Evolutionary conservation across 2,329 filamentous ascomycete genomes (phyloP).

Genomic region (Balansia obtecta): DNA sequence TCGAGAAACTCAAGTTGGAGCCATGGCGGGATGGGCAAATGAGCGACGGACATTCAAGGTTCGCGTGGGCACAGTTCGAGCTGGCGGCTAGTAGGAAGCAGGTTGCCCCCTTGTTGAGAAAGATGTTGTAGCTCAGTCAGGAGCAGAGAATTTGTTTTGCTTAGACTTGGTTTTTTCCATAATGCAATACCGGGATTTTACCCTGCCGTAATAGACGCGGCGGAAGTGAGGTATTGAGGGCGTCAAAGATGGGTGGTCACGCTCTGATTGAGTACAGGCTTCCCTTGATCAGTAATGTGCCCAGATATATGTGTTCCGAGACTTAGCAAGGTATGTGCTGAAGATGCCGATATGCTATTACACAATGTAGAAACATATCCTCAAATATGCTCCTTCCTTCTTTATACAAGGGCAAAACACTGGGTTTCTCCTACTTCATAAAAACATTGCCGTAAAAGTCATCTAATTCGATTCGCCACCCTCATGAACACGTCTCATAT

Average conservation of each 20-base stretch:
- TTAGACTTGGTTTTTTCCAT: neutral
- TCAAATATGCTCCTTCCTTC: neutral
- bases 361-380: too few relatives aligned
- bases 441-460: neutral
- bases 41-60: constrained; percentile 36
- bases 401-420: neutral
- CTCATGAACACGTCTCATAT: constrained; percentile 6
- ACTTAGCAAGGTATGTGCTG: too few relatives aligned
- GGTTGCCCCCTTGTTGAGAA: constrained; percentile 52
- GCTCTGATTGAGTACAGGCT: too few relatives aligned
- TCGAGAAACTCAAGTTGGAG: constrained; percentile 41
- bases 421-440: neutral
- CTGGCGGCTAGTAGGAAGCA: constrained; percentile 54
- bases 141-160: neutral
- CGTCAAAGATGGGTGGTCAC: too few relatives aligned
- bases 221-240: too few relatives aligned
- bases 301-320: too few relatives aligned
- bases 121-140: constrained; percentile 30
- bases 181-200: too few relatives aligned
- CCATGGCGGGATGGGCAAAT: constrained; percentile 37
- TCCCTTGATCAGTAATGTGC: too few relatives aligned
- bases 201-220: too few relatives aligned
- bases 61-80: constrained; percentile 55
- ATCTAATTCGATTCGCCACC: neutral
- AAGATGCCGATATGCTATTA: too few relatives aligned